phyloP scores from a whole-genome alignment of 2,329 filamentous ascomycete genomes.

The Aspergillus arachidicola region DNA sequence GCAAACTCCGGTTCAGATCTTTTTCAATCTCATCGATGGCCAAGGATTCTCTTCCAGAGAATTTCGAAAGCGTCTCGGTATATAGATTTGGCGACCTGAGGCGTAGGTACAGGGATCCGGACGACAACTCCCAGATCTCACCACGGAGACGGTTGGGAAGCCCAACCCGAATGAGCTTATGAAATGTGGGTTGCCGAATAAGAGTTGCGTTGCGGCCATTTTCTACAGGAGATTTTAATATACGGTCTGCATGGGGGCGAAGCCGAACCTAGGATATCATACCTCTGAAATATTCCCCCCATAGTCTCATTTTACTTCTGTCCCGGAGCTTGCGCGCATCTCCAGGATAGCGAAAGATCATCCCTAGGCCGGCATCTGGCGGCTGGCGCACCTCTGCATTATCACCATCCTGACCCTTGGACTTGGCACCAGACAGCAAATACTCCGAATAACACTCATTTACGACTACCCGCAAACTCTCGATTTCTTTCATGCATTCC shows the following conservation, averaged over 20 bases:
- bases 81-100: slow-evolving; percentile 85
- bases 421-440: slow-evolving; percentile 55
- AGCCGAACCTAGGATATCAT: slow-evolving; percentile 13
- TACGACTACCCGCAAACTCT: slow-evolving; percentile 78
- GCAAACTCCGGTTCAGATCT: slow-evolving; percentile 91
- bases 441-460: slow-evolving; percentile 91
- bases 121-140: slow-evolving; percentile 94
- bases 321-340: slow-evolving; percentile 93
- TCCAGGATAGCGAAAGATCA: slow-evolving; percentile 91
- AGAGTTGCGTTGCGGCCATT: slow-evolving; percentile 92
- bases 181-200: slow-evolving; percentile 93
- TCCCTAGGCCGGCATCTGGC: slow-evolving; percentile 91
- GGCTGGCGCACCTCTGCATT: slow-evolving; percentile 53
- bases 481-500: slow-evolving; percentile 83
- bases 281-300: slow-evolving; percentile 87
- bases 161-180: slow-evolving; percentile 94
- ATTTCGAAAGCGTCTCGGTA: slow-evolving; percentile 79
- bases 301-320: slow-evolving; percentile 93
- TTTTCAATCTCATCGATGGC: slow-evolving; percentile 99
- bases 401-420: slow-evolving; percentile 55
- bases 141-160: slow-evolving; percentile 89
- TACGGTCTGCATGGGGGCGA: slow-evolving; percentile 1
- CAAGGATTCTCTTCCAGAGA: slow-evolving; percentile 81
- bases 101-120: slow-evolving; percentile 84
- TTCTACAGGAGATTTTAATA: slow-evolving; percentile 53